Evolutionary conservation across 768 basidiomycete genomes (phyloP).

Genomic region (Mycena floridula): DNA sequence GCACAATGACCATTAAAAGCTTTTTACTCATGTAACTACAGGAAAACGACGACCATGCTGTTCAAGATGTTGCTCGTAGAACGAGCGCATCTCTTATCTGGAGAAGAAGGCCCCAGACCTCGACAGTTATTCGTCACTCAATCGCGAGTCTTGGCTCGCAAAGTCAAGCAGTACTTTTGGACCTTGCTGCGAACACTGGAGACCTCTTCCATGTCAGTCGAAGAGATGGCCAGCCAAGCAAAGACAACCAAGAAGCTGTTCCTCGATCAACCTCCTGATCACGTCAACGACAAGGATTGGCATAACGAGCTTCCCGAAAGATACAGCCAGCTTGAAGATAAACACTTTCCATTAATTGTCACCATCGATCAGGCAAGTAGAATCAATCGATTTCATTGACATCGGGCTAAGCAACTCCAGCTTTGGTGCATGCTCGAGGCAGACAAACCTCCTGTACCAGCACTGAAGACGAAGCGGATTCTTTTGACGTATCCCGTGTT

Average conservation of each 20-base stretch:
- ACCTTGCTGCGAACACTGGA: conserved; percentile 42
- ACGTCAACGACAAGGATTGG: conserved; percentile 36
- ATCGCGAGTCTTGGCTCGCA: conserved; percentile 57
- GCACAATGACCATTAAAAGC: conserved; percentile 4
- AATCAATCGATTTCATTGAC: background rate
- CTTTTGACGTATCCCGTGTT: conserved; percentile 45
- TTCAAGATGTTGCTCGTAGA: conserved; percentile 72
- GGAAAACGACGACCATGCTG: conserved; percentile 74
- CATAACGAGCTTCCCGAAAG: conserved; percentile 39
- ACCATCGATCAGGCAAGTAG: conserved; percentile 53
- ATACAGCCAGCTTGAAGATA: conserved; percentile 51
- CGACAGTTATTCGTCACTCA: conserved; percentile 72
- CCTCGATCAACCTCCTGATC: conserved; percentile 20
- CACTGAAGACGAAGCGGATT: background rate
- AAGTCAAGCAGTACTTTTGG: conserved; percentile 62
- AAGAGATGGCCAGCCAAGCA: conserved; percentile 30
- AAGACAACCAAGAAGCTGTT: conserved; percentile 7
- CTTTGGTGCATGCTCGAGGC: conserved; percentile 43
- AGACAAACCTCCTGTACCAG: conserved; percentile 24
- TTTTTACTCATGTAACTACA: conserved; percentile 14
- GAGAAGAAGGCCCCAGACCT: conserved; percentile 34
- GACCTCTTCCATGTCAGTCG: conserved; percentile 25
- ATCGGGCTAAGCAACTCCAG: conserved; percentile 17
- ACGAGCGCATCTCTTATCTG: conserved; percentile 38
- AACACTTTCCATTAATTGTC: conserved; percentile 65